Percentiles rank a stretch among this genome's conserved stretches.
These are phyloP conservation scores for Guadua angustifolia DNA, from an alignment of 176 grass and related monocot species.

Conservation along the genomic window DNA sequence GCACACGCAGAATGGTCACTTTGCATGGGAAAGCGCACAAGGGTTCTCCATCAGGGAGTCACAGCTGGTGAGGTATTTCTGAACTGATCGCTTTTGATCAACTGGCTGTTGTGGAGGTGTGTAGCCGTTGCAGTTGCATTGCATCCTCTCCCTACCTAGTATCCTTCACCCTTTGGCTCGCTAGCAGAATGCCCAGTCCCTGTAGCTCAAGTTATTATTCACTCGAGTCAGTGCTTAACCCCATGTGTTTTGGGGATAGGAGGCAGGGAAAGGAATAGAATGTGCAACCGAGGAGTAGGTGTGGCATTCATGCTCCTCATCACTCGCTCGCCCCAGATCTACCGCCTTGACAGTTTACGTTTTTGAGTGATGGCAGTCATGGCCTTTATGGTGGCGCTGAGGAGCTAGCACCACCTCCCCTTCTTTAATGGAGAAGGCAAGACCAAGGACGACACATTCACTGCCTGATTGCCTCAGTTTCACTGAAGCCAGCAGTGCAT, in stretches of 20 bases:
- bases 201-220: constrained; percentile 46
- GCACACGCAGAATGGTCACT: background rate
- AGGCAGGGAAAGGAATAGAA: constrained; percentile 42
- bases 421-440: constrained; percentile 55
- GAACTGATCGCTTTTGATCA: constrained; percentile 3
- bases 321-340: constrained; percentile 18
- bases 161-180: constrained; percentile 31
- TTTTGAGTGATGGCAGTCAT: constrained; percentile 44
- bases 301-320: constrained; percentile 47
- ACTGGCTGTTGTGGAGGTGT: background rate
- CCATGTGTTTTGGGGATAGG: constrained; percentile 47
- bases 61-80: background rate
- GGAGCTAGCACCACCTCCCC: constrained; percentile 37
- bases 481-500: constrained; percentile 45
- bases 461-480: constrained; percentile 52
- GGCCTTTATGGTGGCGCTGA: constrained; percentile 44
- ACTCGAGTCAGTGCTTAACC: constrained; percentile 51
- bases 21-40: constrained; percentile 37
- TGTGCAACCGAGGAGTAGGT: constrained; percentile 18
- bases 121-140: constrained; percentile 32
- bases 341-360: constrained; percentile 1
- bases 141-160: constrained; percentile 23
- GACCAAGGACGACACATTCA: constrained; percentile 44
- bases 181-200: constrained; percentile 22
- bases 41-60: background rate